These are phyloP conservation scores for Penicillium desertorum DNA, from an alignment of 495 filamentous ascomycete genomes.

Conservation along the genomic window DNA sequence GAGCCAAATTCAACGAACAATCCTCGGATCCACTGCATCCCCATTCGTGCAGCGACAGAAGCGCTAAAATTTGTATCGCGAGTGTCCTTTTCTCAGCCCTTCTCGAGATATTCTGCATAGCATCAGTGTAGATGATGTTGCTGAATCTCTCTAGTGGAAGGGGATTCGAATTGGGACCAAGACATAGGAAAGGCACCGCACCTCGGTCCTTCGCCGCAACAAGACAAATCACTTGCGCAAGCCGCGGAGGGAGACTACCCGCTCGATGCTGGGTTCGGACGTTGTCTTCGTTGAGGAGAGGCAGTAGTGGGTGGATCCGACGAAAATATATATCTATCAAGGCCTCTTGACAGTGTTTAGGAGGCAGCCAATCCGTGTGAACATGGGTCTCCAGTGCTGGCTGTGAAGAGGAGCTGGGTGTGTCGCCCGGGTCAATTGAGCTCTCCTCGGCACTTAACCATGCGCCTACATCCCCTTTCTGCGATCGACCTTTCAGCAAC, in stretches of 20 bases:
- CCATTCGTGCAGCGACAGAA: constrained; percentile 38
- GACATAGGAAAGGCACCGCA: constrained; percentile 25
- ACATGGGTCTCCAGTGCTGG: neutral
- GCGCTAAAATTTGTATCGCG: constrained; percentile 35
- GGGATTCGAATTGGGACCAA: constrained; percentile 14
- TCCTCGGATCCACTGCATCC: constrained; percentile 37
- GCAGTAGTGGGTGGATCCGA: constrained; percentile 27
- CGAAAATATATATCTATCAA: constrained; percentile 28
- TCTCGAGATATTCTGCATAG: constrained; percentile 26
- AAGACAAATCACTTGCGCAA: constrained; percentile 36
- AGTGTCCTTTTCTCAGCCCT: constrained; percentile 23
- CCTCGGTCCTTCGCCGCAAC: constrained; percentile 36
- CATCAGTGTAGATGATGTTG: constrained; percentile 22
- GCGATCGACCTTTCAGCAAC: constrained; percentile 16
- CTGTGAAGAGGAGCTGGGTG: neutral
- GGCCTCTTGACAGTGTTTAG: constrained; percentile 19
- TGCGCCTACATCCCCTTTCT: constrained; percentile 23
- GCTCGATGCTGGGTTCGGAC: constrained; percentile 20
- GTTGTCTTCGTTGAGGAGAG: constrained; percentile 32
- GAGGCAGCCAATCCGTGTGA: constrained; percentile 13
- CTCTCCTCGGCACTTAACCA: constrained; percentile 21
- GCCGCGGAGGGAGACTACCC: constrained; percentile 17
- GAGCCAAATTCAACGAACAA: constrained; percentile 30
- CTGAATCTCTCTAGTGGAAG: constrained; percentile 29
- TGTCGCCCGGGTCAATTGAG: neutral